Percentiles rank a stretch among this genome's conserved stretches.
phyloP scores from a whole-genome alignment of 1,284 basidiomycete species.

The Coriolopsis trogii region DNA sequence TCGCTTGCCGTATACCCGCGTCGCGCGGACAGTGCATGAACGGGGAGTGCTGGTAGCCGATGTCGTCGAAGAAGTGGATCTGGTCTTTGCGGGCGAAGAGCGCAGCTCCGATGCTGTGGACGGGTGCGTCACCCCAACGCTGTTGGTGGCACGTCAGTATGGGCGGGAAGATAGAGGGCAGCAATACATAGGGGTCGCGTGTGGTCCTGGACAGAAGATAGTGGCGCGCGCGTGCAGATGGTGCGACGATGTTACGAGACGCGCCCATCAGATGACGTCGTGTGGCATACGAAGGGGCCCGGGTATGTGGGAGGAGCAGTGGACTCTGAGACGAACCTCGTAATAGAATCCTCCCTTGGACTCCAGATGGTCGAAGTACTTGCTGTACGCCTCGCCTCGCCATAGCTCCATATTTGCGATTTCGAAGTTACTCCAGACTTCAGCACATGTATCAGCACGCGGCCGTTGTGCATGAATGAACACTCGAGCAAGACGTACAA shows the following conservation, averaged over 20 bases:
- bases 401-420: conserved; percentile 70
- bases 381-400: conserved; percentile 63
- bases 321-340: conserved; percentile 47
- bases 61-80: conserved; percentile 71
- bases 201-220: too few relatives aligned
- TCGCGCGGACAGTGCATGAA: conserved; percentile 55
- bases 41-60: conserved; percentile 58
- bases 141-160: conserved; percentile 17
- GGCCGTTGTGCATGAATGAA: neutral
- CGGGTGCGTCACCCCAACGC: conserved; percentile 83
- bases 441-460: neutral
- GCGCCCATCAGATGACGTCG: neutral
- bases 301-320: neutral
- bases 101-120: conserved; percentile 75
- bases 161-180: neutral
- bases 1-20: conserved; percentile 42
- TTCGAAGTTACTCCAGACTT: conserved; percentile 81
- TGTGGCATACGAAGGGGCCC: neutral
- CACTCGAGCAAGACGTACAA: conserved; percentile 43
- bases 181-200: neutral
- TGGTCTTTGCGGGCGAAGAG: conserved; percentile 64
- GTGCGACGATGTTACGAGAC: too few relatives aligned
- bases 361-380: conserved; percentile 78
- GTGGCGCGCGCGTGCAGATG: too few relatives aligned
- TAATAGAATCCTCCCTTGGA: conserved; percentile 78